A percentile compares a stretch with the other conserved stretches of the same genome.
phyloP scores from a whole-genome alignment of 2,329 filamentous ascomycete genomes.

The Torrubiella hemipterigena region DNA sequence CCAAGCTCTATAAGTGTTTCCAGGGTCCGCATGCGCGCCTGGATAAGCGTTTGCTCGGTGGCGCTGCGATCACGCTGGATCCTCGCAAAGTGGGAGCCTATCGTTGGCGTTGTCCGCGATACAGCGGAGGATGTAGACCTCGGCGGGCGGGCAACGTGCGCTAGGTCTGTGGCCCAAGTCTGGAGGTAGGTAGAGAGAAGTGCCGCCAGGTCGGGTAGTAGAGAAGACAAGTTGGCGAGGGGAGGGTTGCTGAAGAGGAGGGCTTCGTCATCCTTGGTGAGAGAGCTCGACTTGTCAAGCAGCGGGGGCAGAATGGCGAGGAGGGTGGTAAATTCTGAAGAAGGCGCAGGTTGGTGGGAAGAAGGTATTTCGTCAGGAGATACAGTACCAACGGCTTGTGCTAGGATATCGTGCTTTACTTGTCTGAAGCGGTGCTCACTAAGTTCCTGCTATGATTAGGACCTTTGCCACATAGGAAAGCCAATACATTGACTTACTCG shows the following conservation, averaged over 20 bases:
- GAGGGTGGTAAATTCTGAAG: conserved; percentile 17
- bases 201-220: conserved; percentile 27
- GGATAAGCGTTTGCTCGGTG: conserved; percentile 20
- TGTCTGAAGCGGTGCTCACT: conserved; percentile 32
- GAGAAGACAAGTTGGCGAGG: conserved; percentile 25
- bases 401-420: conserved; percentile 39
- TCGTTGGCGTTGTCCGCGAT: no score
- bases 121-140: conserved; percentile 45
- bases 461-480: no score
- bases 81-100: conserved; percentile 33
- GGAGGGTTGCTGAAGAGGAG: conserved; percentile 31
- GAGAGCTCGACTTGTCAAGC: conserved; percentile 16
- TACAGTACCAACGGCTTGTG: conserved; percentile 35
- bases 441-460: conserved; percentile 37
- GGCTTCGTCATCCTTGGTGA: conserved; percentile 17
- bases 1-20: conserved; percentile 26
- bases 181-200: conserved; percentile 32
- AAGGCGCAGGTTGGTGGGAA: conserved; percentile 10
- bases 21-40: conserved; percentile 26
- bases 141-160: conserved; percentile 34
- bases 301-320: conserved; percentile 36
- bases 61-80: conserved; percentile 19
- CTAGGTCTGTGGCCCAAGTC: conserved; percentile 26
- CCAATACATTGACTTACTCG: background rate
- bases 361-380: conserved; percentile 15